A percentile compares a stretch with the other conserved stretches of the same genome.
Conservation (phyloP, 208 protist species). For the Leishmania tarentolae region DNA sequence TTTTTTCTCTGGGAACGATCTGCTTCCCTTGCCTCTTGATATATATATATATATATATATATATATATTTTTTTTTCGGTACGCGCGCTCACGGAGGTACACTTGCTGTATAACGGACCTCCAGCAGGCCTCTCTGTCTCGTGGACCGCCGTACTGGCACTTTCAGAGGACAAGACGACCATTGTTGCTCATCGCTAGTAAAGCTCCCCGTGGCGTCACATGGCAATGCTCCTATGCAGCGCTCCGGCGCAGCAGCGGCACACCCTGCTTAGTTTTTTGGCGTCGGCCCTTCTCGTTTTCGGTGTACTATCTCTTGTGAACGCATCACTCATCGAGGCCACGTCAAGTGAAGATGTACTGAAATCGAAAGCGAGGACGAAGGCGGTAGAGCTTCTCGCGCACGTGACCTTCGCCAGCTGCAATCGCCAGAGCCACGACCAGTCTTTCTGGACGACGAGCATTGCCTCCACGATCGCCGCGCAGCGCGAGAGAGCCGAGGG, state of each 20-base stretch:
- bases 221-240: neutral
- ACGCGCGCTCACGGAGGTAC: neutral
- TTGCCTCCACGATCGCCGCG: constrained; percentile 24
- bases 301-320: neutral
- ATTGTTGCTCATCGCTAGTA: neutral
- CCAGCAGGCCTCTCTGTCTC: neutral
- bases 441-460: constrained; percentile 53
- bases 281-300: neutral
- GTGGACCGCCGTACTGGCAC: neutral
- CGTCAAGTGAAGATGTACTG: neutral
- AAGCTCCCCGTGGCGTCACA: neutral
- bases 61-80: no score
- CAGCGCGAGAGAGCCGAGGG: constrained; percentile 5
- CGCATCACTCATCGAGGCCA: neutral
- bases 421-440: constrained; percentile 65
- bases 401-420: constrained; percentile 73
- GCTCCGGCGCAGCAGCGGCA: neutral
- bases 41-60: no score
- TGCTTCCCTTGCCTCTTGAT: neutral
- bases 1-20: neutral
- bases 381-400: constrained; percentile 27
- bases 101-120: neutral
- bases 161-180: neutral
- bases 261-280: neutral
- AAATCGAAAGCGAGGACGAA: neutral